Evolutionary conservation across 768 basidiomycete species (phyloP).

Genomic region (Macrolepiota fuliginosa): DNA sequence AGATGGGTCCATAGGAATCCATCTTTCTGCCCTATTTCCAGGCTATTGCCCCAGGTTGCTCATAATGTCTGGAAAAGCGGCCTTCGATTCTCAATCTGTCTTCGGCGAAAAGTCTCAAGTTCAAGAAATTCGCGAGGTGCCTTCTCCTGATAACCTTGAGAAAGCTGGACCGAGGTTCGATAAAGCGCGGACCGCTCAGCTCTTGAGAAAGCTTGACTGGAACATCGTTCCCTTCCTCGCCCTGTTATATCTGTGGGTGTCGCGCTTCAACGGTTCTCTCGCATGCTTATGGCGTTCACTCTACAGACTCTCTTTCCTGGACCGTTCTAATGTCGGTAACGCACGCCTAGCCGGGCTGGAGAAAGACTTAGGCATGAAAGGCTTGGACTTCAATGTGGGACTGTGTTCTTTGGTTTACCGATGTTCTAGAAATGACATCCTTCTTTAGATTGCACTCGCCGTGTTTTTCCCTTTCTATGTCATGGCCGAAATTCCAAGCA

Average conservation of each 20-base stretch:
- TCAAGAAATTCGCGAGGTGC: background rate
- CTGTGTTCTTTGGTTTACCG: background rate
- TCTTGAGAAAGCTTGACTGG: constrained; percentile 30
- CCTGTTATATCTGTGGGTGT: constrained; percentile 26
- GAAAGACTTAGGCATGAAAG: constrained; percentile 23
- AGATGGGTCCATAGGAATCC: background rate
- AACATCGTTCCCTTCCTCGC: constrained; percentile 30
- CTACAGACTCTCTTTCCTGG: constrained; percentile 29
- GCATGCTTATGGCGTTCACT: background rate
- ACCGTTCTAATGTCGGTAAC: constrained; percentile 30
- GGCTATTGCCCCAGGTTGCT: too few relatives aligned
- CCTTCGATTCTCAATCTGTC: background rate
- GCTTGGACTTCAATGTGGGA: constrained; percentile 27
- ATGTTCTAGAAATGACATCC: background rate
- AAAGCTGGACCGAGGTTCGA: background rate
- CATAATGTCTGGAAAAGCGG: background rate
- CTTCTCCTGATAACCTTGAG: background rate
- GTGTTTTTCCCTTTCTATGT: constrained; percentile 32
- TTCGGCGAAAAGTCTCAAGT: background rate
- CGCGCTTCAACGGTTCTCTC: background rate
- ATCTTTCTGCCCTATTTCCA: background rate
- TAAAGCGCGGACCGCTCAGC: background rate
- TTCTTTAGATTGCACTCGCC: constrained; percentile 23
- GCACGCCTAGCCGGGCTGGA: constrained; percentile 29
- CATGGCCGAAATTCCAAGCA: constrained; percentile 29